Percentiles rank a stretch among this genome's conserved stretches.
These are phyloP conservation scores for Paraconiothyrium brasiliense DNA, from an alignment of 2,329 filamentous ascomycete genomes.

Conservation along the genomic window DNA sequence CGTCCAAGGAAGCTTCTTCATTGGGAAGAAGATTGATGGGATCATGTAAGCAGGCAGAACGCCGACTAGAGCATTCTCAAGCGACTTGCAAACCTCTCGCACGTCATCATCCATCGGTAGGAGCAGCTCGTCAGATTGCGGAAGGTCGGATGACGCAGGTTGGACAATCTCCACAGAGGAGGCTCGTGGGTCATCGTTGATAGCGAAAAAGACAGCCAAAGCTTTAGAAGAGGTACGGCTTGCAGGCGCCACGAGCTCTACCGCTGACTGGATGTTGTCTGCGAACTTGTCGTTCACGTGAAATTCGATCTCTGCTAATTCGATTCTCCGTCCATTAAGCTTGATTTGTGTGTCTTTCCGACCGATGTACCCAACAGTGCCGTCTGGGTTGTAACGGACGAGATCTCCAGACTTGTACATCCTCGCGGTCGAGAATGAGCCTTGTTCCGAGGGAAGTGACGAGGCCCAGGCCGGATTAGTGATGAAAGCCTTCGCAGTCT, in stretches of 20 bases:
- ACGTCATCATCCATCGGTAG: constrained; percentile 37
- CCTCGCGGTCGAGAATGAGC: constrained; percentile 20
- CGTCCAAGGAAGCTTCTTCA: constrained; percentile 44
- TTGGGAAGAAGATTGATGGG: constrained; percentile 43
- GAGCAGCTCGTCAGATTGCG: constrained; percentile 39
- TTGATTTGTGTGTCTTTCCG: constrained; percentile 42
- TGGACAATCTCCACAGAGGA: constrained; percentile 23
- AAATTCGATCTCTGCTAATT: constrained; percentile 40
- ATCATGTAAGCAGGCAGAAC: constrained; percentile 48
- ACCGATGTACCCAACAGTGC: constrained; percentile 36
- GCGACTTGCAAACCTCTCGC: constrained; percentile 39
- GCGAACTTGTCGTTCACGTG: constrained; percentile 47
- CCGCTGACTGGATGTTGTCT: constrained; percentile 42
- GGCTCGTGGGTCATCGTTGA: constrained; percentile 24
- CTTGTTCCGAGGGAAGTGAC: constrained; percentile 10
- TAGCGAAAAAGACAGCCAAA: constrained; percentile 43
- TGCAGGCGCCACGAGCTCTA: constrained; percentile 44
- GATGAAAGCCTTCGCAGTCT: constrained; percentile 38
- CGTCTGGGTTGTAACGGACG: constrained; percentile 33
- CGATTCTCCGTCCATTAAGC: constrained; percentile 35
- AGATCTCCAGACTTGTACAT: constrained; percentile 40
- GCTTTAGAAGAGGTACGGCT: constrained; percentile 40
- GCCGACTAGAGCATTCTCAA: constrained; percentile 41
- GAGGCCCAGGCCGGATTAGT: constrained; percentile 28
- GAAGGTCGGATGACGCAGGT: constrained; percentile 29